phyloP scores from a whole-genome alignment of 495 filamentous ascomycete genomes.

The Aspergillus leporis region DNA sequence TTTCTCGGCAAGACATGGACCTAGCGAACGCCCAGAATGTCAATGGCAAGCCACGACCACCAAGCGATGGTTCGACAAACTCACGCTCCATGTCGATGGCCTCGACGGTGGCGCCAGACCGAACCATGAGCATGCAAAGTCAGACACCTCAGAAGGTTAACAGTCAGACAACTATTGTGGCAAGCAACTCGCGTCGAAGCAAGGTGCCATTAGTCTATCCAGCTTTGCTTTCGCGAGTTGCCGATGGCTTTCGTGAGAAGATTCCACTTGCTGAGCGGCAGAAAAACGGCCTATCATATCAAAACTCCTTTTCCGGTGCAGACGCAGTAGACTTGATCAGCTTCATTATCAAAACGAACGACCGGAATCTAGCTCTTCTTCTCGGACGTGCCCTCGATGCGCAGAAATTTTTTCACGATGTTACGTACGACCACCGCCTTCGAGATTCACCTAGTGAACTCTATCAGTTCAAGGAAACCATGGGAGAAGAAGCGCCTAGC shows the following conservation, averaged over 20 bases:
- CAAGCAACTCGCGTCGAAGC: constrained; percentile 50
- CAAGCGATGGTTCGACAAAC: constrained; percentile 44
- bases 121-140: constrained; percentile 50
- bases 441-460: constrained; percentile 88
- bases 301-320: constrained; percentile 89
- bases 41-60: constrained; percentile 36
- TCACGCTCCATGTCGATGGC: constrained; percentile 86
- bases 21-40: constrained; percentile 21
- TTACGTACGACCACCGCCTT: constrained; percentile 94
- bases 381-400: constrained; percentile 94
- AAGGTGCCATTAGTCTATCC: constrained; percentile 85
- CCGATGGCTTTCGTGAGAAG: constrained; percentile 84
- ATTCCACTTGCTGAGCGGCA: constrained; percentile 80
- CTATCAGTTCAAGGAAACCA: constrained; percentile 93
- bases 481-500: constrained; percentile 79
- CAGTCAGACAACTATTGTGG: constrained; percentile 40
- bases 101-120: constrained; percentile 65
- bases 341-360: constrained; percentile 93
- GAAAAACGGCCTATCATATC: constrained; percentile 97
- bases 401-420: constrained; percentile 99
- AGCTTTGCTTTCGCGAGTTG: constrained; percentile 85
- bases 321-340: constrained; percentile 95
- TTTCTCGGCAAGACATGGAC: constrained; percentile 27
- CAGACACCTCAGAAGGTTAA: constrained; percentile 31
- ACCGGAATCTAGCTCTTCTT: constrained; percentile 90